A percentile compares a stretch with the other conserved stretches of the same genome.
Evolutionary conservation across 2,329 filamentous ascomycete species (phyloP).

Genomic region (Verticillium alfalfae): DNA sequence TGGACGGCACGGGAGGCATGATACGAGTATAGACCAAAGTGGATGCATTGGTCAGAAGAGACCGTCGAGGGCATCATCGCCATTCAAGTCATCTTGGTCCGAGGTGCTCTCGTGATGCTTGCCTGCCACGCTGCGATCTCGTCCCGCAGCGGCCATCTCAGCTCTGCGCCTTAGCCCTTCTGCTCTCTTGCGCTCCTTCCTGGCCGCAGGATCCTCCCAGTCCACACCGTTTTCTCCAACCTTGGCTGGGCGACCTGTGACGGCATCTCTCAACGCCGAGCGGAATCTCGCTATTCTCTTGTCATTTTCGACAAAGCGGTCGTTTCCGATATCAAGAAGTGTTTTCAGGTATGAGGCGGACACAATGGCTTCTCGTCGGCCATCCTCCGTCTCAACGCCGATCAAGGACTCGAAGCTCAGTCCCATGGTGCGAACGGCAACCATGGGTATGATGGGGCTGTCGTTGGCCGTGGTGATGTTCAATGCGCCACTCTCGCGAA

Average conservation of each 20-base stretch:
- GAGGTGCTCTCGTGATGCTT: background rate
- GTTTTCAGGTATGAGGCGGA: constrained; percentile 60
- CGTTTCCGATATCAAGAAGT: constrained; percentile 66
- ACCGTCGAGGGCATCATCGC: background rate
- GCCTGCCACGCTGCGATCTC: background rate
- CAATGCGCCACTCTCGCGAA: constrained; percentile 83
- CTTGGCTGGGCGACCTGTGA: constrained; percentile 17
- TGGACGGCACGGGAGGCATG: background rate
- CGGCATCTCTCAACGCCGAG: constrained; percentile 35
- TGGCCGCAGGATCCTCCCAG: constrained; percentile 50
- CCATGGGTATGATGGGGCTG: constrained; percentile 54
- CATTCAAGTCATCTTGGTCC: background rate
- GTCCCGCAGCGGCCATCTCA: constrained; percentile 23
- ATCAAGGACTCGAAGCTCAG: constrained; percentile 78
- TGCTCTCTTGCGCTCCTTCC: constrained; percentile 49
- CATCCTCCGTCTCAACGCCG: constrained; percentile 42
- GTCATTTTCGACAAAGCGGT: constrained; percentile 65
- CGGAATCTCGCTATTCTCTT: constrained; percentile 64
- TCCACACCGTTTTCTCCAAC: constrained; percentile 28
- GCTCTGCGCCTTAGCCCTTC: constrained; percentile 52
- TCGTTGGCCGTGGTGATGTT: constrained; percentile 35
- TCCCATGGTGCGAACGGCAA: constrained; percentile 80
- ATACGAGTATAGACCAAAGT: constrained; percentile 1
- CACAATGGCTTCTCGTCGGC: constrained; percentile 45
- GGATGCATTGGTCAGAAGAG: background rate